Conservation (phyloP, 768 basidiomycete species). For the Lactarius sp. region DNA sequence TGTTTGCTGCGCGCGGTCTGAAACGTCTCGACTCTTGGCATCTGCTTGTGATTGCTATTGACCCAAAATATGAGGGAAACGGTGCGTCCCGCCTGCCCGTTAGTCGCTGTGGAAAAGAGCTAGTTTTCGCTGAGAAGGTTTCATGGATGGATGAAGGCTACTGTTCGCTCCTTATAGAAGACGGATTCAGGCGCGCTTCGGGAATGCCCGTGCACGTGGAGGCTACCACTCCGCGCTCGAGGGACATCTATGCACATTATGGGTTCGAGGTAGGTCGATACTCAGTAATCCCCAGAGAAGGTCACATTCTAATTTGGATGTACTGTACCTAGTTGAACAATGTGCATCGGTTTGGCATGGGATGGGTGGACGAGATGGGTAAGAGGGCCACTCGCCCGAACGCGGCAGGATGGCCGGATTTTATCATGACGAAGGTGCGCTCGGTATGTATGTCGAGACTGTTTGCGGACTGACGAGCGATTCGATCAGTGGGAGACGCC, state of each 20-base stretch:
- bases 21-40: slow-evolving; percentile 24
- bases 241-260: slow-evolving; percentile 26
- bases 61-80: slow-evolving; percentile 22
- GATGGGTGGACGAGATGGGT: slow-evolving; percentile 18
- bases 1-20: slow-evolving; percentile 17
- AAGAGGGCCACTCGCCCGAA: slow-evolving; percentile 4
- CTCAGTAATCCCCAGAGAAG: not conserved
- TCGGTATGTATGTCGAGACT: not conserved
- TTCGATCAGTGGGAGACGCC: slow-evolving; percentile 4
- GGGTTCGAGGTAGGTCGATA: slow-evolving; percentile 26
- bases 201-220: slow-evolving; percentile 25
- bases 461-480: not conserved
- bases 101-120: too few species aligned
- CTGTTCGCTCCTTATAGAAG: slow-evolving; percentile 22
- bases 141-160: slow-evolving; percentile 13
- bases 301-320: not conserved
- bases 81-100: slow-evolving; percentile 4
- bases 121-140: too few species aligned
- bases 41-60: slow-evolving; percentile 21
- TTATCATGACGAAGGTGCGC: slow-evolving; percentile 24
- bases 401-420: slow-evolving; percentile 18
- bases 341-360: slow-evolving; percentile 19
- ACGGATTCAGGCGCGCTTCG: slow-evolving; percentile 23
- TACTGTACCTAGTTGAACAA: slow-evolving; percentile 10
- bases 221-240: slow-evolving; percentile 22